These are phyloP conservation scores for Artemisia tridentata DNA, from an alignment of 129 eudicot genomes.

Conservation along the genomic window DNA sequence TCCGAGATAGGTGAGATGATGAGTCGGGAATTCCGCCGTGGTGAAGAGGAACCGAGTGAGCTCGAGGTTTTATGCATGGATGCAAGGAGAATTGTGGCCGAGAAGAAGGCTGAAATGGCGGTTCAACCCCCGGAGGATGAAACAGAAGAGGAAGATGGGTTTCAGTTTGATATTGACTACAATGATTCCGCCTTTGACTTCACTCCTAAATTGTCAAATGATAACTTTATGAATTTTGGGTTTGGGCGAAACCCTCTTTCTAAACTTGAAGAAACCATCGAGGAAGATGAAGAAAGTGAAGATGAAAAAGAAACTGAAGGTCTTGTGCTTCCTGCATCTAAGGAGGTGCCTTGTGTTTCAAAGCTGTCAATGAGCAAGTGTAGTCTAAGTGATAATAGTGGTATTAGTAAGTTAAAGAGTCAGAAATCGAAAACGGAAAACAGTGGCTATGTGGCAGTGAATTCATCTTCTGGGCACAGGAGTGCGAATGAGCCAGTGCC, in stretches of 20 bases:
- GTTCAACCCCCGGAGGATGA: conserved; percentile 42
- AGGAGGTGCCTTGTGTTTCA: conserved; percentile 33
- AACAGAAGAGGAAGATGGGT: conserved; percentile 49
- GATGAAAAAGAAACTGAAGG: conserved; percentile 28
- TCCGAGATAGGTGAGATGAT: conserved; percentile 98
- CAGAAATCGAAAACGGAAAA: conserved; percentile 34
- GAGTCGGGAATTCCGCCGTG: conserved; percentile 80
- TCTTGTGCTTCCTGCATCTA: background rate
- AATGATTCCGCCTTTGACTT: conserved; percentile 52
- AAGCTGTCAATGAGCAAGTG: conserved; percentile 48
- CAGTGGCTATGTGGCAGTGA: conserved; percentile 37
- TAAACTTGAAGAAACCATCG: conserved; percentile 58
- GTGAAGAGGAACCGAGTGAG: conserved; percentile 97
- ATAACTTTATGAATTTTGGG: conserved; percentile 38
- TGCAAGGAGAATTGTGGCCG: conserved; percentile 67
- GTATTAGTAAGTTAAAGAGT: background rate
- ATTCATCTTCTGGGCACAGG: conserved; percentile 78
- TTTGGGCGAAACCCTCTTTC: conserved; percentile 64
- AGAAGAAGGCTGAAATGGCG: conserved; percentile 37
- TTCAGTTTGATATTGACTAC: conserved; percentile 67
- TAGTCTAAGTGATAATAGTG: conserved; percentile 52
- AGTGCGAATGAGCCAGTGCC: conserved; percentile 91
- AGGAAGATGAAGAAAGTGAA: conserved; percentile 32
- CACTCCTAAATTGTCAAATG: conserved; percentile 40
- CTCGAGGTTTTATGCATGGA: conserved; percentile 85